Evolutionary conservation across 1,284 basidiomycete species (phyloP).

Genomic region (Trichosporon asahii): DNA sequence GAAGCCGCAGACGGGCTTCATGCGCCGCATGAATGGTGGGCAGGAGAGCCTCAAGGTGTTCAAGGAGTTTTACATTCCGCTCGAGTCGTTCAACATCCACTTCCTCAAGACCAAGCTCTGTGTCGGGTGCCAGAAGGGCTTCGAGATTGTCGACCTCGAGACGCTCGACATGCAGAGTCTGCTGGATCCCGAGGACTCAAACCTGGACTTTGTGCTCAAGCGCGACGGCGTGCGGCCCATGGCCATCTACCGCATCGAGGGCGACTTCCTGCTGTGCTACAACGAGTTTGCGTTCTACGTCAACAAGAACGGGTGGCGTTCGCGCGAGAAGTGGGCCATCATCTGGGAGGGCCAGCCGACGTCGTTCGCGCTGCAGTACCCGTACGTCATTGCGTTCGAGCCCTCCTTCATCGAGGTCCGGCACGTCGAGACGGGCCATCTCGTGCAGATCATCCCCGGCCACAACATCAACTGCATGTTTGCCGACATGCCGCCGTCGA

Average conservation of each 20-base stretch:
- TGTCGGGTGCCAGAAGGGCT: slow-evolving; percentile 96
- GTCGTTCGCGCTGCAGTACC: slow-evolving; percentile 91
- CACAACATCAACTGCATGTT: slow-evolving; percentile 84
- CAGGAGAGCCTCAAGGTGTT: slow-evolving; percentile 93
- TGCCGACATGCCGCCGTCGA: slow-evolving; percentile 85
- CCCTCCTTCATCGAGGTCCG: slow-evolving; percentile 95
- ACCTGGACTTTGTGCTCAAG: slow-evolving; percentile 89
- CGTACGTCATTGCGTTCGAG: slow-evolving; percentile 96
- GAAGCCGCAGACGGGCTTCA: slow-evolving; percentile 79
- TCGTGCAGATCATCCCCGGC: slow-evolving; percentile 94
- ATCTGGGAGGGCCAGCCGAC: slow-evolving; percentile 95
- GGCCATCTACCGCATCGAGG: slow-evolving; percentile 94
- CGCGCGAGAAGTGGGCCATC: slow-evolving; percentile 87
- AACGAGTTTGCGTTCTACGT: slow-evolving; percentile 99
- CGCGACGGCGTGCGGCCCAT: slow-evolving; percentile 86
- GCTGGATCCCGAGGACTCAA: slow-evolving; percentile 86
- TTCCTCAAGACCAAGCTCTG: slow-evolving; percentile 98
- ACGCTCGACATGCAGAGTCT: slow-evolving; percentile 95
- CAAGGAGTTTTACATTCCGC: slow-evolving; percentile 99
- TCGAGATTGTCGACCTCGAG: slow-evolving; percentile 98
- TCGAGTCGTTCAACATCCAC: slow-evolving; percentile 93
- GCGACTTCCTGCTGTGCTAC: slow-evolving; percentile 96
- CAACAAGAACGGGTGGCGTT: slow-evolving; percentile 91
- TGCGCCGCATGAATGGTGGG: slow-evolving; percentile 79
- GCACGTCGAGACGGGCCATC: slow-evolving; percentile 85